A percentile compares a stretch with the other conserved stretches of the same genome.
Evolutionary conservation across 805 yeast genomes (phyloP).

Genomic region (Scheffersomyces amazonensis): DNA sequence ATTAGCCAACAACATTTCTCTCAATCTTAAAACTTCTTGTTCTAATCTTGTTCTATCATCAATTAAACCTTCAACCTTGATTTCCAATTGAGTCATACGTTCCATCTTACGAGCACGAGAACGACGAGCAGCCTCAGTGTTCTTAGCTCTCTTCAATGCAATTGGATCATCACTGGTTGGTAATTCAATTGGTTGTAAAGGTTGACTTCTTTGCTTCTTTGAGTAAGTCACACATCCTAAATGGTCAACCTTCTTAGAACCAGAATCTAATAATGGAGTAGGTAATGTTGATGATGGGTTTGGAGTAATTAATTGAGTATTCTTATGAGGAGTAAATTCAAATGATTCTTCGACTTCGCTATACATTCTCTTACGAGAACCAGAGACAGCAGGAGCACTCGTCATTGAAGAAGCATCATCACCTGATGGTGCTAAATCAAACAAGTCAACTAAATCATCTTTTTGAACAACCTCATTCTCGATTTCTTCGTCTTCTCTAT

Average conservation of each 20-base stretch:
- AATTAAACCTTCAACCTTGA: slow-evolving; percentile 63
- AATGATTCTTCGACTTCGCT: slow-evolving; percentile 26
- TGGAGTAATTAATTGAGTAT: slow-evolving; percentile 27
- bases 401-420: background rate
- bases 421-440: slow-evolving; percentile 1
- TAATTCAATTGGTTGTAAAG: slow-evolving; percentile 65
- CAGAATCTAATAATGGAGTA: slow-evolving; percentile 28
- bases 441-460: slow-evolving; percentile 8
- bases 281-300: slow-evolving; percentile 27
- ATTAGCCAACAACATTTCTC: slow-evolving; percentile 38
- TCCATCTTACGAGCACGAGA: slow-evolving; percentile 92
- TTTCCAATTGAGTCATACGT: slow-evolving; percentile 81
- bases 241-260: slow-evolving; percentile 50
- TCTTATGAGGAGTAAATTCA: slow-evolving; percentile 12
- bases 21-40: slow-evolving; percentile 62
- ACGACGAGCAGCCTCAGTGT: slow-evolving; percentile 97
- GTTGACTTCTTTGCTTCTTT: slow-evolving; percentile 71
- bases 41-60: slow-evolving; percentile 58
- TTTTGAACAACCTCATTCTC: slow-evolving; percentile 4
- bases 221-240: slow-evolving; percentile 75
- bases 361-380: slow-evolving; percentile 16
- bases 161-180: slow-evolving; percentile 58
- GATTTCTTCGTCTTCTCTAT: slow-evolving; percentile 3
- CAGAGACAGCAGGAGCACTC: slow-evolving; percentile 1
- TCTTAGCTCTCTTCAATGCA: slow-evolving; percentile 86